Base-by-base conservation (phyloP, 768 basidiomycete species). In the Xanthoconium purpureum region DNA sequence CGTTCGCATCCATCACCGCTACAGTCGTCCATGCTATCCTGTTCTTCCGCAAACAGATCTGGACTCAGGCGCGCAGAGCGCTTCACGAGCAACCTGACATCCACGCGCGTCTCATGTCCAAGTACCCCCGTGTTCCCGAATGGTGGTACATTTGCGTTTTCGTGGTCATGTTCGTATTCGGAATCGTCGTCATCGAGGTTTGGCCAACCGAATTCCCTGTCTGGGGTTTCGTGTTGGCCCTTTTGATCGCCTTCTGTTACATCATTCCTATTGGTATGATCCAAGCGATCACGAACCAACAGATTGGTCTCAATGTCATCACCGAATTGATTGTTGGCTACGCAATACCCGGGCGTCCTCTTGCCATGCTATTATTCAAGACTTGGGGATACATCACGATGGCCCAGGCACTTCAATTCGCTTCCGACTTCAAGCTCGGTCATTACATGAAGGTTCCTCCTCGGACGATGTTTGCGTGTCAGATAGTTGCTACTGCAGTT, bases 311-410 rank as follows among this genome's bases (percentile, higher is more conserved):
- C 12, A 81, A 80, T 65, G 88, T 90, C 30, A 81, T 91, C 57
- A 85, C 88, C 2, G 89, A 91, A 66, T 75, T 90, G 30, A 80
- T 91, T 52, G 81, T 85, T 40, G 89, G 89, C 14, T 74, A 72
- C 53, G 67, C 75, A 33, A 68, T 80, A 24, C 79, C 79, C 60
- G 88, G 89, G 10, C 80, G 79, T 56, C 87, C 89, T 6, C 79
- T 88, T 56, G 87, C 88, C 2, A 84, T 87, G 81, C 87, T 89
- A 86, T 81, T 88, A 80, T 87, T 84, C 76, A 86, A 85, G 74
- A 85, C 80, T 5, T 87, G 80, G 73, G 84, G 83, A 9, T 88
- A 87, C 65, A 80, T 85, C 44, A 82, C 84, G 6, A 81, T 86
- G 83, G 71, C 75, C 39, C 79, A 80, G 74, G 87, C 84, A 3